phyloP scores from a whole-genome alignment of 257 asterid genomes.

The Solanum phureja region DNA sequence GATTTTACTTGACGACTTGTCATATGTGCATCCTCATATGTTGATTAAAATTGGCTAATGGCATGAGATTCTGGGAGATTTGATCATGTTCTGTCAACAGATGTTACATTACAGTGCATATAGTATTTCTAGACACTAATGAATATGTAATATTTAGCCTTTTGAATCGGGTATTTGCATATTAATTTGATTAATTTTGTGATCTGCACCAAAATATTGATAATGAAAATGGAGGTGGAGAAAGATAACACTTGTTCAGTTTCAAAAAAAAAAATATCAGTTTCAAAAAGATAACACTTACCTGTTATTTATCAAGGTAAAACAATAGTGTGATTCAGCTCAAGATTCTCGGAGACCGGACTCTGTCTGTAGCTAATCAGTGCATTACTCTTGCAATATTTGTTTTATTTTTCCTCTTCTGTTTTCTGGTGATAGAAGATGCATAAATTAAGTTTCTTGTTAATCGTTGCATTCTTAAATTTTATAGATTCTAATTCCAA shows the following conservation, averaged over 20 bases:
- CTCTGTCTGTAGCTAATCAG: neutral
- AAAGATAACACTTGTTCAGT: neutral
- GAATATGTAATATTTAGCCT: neutral
- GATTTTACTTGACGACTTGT: neutral
- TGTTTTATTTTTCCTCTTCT: neutral
- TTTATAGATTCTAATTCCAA: constrained; percentile 8
- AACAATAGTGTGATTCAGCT: neutral
- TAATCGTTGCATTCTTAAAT: neutral
- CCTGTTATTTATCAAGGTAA: neutral
- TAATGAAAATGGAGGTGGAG: neutral
- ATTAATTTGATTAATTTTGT: neutral
- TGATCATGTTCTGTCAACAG: neutral
- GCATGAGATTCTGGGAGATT: neutral
- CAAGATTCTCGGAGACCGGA: neutral
- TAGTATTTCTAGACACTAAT: neutral
- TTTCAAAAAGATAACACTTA: neutral
- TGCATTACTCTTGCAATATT: neutral
- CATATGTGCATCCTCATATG: neutral
- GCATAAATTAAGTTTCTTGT: neutral
- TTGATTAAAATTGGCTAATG: neutral
- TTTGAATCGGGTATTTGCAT: neutral
- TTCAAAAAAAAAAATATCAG: neutral
- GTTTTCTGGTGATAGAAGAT: neutral
- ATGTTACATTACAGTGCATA: neutral
- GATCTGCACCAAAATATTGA: neutral